A percentile compares a stretch with the other conserved stretches of the same genome.
phyloP scores from a whole-genome alignment of 352 stramenopile genomes.

The Pythium aquatile region DNA sequence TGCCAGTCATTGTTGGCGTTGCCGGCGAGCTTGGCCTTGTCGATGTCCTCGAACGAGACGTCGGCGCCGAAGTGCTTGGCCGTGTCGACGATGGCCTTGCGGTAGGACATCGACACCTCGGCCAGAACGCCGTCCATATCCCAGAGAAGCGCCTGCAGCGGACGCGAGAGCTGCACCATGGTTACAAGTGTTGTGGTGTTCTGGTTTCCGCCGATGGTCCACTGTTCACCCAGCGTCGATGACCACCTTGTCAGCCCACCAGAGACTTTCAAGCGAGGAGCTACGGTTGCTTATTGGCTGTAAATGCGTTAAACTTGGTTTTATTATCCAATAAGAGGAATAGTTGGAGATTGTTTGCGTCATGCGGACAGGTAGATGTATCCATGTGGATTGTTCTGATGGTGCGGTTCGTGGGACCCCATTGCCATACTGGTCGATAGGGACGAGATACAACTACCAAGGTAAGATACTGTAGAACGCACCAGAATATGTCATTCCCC shows the following conservation, averaged over 20 bases:
- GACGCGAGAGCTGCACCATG: conserved; percentile 23
- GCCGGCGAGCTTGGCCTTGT: conserved; percentile 89
- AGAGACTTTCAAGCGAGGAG: conserved; percentile 6
- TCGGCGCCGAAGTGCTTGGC: conserved; percentile 82
- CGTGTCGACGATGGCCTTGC: conserved; percentile 88
- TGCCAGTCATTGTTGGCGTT: conserved; percentile 98
- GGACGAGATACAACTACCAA: too few species aligned
- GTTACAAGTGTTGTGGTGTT: not conserved
- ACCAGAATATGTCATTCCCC: too few species aligned
- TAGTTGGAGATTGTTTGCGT: conserved; percentile 8
- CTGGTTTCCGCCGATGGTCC: too few species aligned
- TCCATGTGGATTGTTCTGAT: conserved; percentile 15
- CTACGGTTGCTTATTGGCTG: conserved; percentile 13
- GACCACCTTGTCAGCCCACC: conserved; percentile 6
- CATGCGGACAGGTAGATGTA: conserved; percentile 11
- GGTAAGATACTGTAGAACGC: too few species aligned
- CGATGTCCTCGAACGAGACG: conserved; percentile 89
- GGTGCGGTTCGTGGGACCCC: not conserved
- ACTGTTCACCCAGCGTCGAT: too few species aligned
- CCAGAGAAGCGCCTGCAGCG: conserved; percentile 84
- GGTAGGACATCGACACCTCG: conserved; percentile 95
- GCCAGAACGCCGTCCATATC: conserved; percentile 98
- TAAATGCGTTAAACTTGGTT: not conserved
- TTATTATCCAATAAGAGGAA: conserved; percentile 10
- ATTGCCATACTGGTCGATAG: too few species aligned